Evolutionary conservation across 352 stramenopile genomes (phyloP).

Genomic region (Thraustochytrium striatum): DNA sequence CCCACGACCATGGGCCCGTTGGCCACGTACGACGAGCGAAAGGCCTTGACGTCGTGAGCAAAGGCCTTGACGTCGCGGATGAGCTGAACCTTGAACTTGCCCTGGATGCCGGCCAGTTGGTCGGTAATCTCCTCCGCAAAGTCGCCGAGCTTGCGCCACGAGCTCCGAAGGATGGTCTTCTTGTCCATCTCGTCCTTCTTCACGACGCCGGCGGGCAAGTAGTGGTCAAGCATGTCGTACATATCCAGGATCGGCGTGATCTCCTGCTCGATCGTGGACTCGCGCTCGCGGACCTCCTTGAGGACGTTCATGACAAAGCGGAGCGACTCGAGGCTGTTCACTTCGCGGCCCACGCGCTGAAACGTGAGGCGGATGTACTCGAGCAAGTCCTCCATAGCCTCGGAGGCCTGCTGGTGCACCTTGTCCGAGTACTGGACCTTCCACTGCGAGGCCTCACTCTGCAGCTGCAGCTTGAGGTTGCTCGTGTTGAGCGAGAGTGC

Average conservation of each 20-base stretch:
- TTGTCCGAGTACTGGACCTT: constrained; percentile 96
- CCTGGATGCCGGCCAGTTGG: constrained; percentile 89
- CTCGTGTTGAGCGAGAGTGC: constrained; percentile 91
- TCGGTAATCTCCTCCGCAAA: constrained; percentile 86
- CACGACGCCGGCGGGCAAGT: constrained; percentile 82
- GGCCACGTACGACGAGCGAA: constrained; percentile 87
- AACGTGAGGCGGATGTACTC: constrained; percentile 85
- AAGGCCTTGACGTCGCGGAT: constrained; percentile 92
- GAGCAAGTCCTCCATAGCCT: constrained; percentile 78
- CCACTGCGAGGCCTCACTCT: constrained; percentile 90
- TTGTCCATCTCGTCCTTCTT: constrained; percentile 98
- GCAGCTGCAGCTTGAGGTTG: constrained; percentile 92
- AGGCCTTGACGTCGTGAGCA: constrained; percentile 89
- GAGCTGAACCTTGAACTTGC: constrained; percentile 88
- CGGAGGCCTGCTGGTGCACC: constrained; percentile 82
- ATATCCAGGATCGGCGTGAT: constrained; percentile 96
- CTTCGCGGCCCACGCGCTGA: constrained; percentile 65
- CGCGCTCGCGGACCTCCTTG: constrained; percentile 89
- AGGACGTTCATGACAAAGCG: constrained; percentile 95
- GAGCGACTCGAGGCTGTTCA: constrained; percentile 95
- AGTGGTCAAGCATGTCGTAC: constrained; percentile 95
- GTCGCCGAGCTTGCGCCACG: constrained; percentile 94
- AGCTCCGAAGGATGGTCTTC: constrained; percentile 91
- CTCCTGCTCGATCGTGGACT: constrained; percentile 96
- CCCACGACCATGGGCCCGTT: constrained; percentile 94